Conservation (phyloP, 2,329 filamentous ascomycete species). For the Sphaerulina musiva region DNA sequence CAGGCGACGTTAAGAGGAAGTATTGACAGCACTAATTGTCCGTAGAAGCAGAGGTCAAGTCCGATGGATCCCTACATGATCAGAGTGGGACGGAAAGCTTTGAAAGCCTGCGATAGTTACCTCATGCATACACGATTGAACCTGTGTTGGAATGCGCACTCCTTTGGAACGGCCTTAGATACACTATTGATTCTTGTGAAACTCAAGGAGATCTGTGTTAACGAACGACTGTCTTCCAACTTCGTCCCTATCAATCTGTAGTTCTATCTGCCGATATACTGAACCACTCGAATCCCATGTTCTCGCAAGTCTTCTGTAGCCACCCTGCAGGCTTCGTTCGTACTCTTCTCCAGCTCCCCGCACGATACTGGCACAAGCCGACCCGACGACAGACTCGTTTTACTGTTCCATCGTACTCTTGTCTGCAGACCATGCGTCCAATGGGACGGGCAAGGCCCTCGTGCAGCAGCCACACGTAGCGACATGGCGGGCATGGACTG, state of each 20-base stretch:
- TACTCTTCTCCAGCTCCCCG: neutral
- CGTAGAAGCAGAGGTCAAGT: slow-evolving; percentile 20
- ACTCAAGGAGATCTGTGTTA: slow-evolving; percentile 1
- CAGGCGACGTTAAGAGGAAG: too few relatives aligned
- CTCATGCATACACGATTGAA: neutral
- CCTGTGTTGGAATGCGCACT: neutral
- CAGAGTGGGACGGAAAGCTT: neutral
- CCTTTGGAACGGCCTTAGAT: neutral
- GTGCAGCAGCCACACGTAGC: neutral
- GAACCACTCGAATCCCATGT: neutral
- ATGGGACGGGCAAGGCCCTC: neutral
- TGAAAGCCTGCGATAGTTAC: neutral
- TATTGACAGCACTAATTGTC: too few relatives aligned
- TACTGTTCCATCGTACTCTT: neutral
- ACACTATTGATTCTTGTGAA: neutral
- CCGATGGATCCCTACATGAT: too few relatives aligned
- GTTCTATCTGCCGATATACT: neutral
- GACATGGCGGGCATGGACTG: neutral
- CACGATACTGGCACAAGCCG: neutral
- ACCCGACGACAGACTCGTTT: neutral
- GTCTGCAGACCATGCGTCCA: neutral
- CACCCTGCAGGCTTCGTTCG: neutral
- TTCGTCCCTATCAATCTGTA: neutral
- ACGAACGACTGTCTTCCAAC: slow-evolving; percentile 20
- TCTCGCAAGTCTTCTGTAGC: neutral